Conservation (phyloP, 139 green algal species). For the Chlamydomonas sphaeroides region DNA sequence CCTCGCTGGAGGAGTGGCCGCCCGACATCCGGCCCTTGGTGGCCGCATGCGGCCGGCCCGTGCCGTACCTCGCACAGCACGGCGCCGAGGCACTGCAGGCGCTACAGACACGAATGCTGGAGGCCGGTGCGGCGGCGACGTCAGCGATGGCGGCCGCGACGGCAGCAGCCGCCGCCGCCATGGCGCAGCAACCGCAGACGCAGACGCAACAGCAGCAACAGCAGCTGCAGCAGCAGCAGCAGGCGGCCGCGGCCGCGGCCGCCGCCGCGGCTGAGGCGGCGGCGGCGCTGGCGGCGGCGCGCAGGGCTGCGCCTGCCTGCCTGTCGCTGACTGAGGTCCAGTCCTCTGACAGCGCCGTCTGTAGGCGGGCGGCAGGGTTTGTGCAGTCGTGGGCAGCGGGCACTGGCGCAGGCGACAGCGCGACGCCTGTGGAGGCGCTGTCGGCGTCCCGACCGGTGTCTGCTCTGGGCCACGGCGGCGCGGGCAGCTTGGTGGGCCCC, state of each 20-base stretch:
- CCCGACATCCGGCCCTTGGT: constrained; percentile 10
- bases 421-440: too few species aligned
- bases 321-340: background rate
- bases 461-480: too few species aligned
- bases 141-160: background rate
- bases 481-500: too few species aligned
- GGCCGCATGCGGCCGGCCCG: background rate
- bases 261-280: too few species aligned
- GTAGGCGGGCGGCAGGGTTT: too few species aligned
- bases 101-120: too few species aligned
- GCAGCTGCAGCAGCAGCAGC: background rate
- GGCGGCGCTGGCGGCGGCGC: background rate
- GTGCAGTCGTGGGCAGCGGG: too few species aligned
- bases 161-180: background rate
- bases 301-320: background rate
- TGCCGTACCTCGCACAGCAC: constrained; percentile 31
- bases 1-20: constrained; percentile 21
- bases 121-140: background rate
- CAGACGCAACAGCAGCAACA: background rate
- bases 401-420: too few species aligned
- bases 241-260: too few species aligned
- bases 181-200: background rate
- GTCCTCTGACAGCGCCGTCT: background rate
- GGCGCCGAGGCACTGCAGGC: background rate
- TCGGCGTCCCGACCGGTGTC: too few species aligned